Conservation (phyloP, 176 grass and related monocot species). For the Thinopyrum elongatum region DNA sequence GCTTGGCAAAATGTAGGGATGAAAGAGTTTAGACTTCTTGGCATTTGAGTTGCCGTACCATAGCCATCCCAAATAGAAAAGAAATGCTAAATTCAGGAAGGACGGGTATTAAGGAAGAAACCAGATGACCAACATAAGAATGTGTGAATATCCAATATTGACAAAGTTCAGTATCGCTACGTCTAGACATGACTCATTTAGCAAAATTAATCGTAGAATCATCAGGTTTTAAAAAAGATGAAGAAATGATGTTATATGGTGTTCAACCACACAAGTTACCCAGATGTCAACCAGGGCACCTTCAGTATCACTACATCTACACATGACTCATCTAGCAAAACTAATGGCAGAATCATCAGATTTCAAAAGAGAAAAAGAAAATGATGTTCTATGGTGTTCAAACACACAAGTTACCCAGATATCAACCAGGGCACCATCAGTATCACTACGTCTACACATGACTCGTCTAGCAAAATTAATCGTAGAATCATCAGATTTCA, state of each 20-base stretch:
- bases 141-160: background rate
- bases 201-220: background rate
- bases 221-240: conserved; percentile 10
- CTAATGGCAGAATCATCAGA: conserved; percentile 2
- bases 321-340: conserved; percentile 4
- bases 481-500: conserved; percentile 7
- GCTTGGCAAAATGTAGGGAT: background rate
- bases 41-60: background rate
- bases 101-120: background rate
- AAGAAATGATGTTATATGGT: conserved; percentile 19
- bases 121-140: background rate
- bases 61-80: background rate
- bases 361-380: conserved; percentile 23
- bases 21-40: background rate
- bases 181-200: conserved; percentile 8
- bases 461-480: conserved; percentile 10
- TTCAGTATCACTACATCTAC: background rate
- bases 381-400: conserved; percentile 29
- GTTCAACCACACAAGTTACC: conserved; percentile 67
- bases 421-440: conserved; percentile 46
- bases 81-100: background rate
- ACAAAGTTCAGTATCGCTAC: conserved; percentile 5
- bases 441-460: background rate
- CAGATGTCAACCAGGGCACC: conserved; percentile 61
- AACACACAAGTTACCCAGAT: conserved; percentile 75